These are phyloP conservation scores for Oryza rufipogon DNA, from an alignment of 176 grass and related monocot species.

Conservation along the genomic window DNA sequence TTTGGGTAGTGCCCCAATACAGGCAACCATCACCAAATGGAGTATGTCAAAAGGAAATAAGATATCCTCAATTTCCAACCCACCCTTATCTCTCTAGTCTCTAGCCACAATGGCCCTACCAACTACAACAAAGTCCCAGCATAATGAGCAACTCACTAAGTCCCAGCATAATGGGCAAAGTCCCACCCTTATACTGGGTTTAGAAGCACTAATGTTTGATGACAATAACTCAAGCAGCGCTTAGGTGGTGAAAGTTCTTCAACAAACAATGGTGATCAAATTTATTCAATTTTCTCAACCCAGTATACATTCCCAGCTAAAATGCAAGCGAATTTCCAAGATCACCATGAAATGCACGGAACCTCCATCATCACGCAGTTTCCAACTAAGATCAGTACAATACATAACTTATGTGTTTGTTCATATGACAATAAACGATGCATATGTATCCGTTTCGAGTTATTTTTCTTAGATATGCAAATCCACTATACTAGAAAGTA, in stretches of 20 bases:
- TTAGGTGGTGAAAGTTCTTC: neutral
- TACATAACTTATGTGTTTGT: neutral
- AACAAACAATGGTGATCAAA: neutral
- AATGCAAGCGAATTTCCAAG: neutral
- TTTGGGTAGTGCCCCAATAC: constrained; percentile 5
- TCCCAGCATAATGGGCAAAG: neutral
- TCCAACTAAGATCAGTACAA: neutral
- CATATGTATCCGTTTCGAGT: neutral
- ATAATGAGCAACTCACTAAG: neutral
- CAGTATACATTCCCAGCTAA: neutral
- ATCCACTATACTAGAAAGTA: neutral
- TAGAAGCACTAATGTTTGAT: neutral
- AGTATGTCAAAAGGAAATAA: neutral
- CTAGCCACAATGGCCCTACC: neutral
- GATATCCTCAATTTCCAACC: neutral
- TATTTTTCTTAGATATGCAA: neutral
- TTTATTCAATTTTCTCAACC: neutral
- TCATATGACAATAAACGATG: neutral
- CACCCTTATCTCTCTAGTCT: neutral
- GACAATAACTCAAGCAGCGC: neutral
- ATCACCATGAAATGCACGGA: neutral
- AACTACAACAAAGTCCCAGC: neutral
- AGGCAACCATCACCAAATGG: neutral
- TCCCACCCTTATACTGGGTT: neutral
- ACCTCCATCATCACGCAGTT: neutral